Percentiles rank a stretch among this genome's conserved stretches.
These are phyloP conservation scores for Dujonia santamariae DNA, from an alignment of 1,139 yeast genomes.

Conservation along the genomic window DNA sequence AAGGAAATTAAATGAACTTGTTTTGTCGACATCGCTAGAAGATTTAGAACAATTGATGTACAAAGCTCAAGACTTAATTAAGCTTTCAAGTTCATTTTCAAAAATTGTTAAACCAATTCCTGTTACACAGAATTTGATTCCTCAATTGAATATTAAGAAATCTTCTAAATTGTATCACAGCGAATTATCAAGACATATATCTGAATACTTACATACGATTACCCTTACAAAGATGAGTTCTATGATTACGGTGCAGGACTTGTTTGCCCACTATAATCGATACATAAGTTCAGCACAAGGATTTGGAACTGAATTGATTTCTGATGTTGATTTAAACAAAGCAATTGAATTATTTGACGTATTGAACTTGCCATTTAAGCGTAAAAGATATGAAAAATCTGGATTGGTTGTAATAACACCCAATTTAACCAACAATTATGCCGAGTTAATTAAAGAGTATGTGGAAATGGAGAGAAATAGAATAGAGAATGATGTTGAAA, in stretches of 20 bases:
- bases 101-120: constrained; percentile 20
- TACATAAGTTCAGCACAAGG: constrained; percentile 36
- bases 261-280: constrained; percentile 43
- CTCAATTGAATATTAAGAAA: constrained; percentile 30
- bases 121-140: constrained; percentile 15
- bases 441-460: constrained; percentile 23
- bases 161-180: constrained; percentile 31
- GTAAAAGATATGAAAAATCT: constrained; percentile 30
- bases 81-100: constrained; percentile 50
- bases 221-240: constrained; percentile 31
- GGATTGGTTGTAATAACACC: constrained; percentile 35
- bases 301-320: constrained; percentile 36
- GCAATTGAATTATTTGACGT: constrained; percentile 29
- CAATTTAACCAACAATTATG: constrained; percentile 18
- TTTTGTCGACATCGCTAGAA: constrained; percentile 67
- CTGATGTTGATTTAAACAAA: constrained; percentile 29
- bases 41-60: constrained; percentile 77
- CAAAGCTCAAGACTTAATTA: constrained; percentile 71
- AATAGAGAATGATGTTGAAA: constrained; percentile 18
- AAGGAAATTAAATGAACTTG: constrained; percentile 57
- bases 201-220: constrained; percentile 44
- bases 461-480: constrained; percentile 22
- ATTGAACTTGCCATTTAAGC: constrained; percentile 31
- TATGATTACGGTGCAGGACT: constrained; percentile 42
- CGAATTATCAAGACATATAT: constrained; percentile 47